Evolutionary conservation across 1,284 basidiomycete genomes (phyloP).

Genomic region (Puccinia coronata): DNA sequence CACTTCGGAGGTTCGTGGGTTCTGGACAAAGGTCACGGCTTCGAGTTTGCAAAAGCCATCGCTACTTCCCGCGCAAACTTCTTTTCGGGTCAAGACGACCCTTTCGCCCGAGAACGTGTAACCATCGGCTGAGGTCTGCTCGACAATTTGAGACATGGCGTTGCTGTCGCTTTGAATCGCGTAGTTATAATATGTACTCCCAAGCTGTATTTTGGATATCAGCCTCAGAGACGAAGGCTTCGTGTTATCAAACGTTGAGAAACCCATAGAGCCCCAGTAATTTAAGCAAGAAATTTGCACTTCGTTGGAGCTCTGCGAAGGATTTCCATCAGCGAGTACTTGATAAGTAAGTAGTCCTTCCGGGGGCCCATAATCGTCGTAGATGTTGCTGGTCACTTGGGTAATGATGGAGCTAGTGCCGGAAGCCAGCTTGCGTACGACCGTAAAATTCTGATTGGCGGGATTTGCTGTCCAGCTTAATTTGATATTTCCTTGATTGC

Average conservation of each 20-base stretch:
- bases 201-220: slow-evolving; percentile 21
- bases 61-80: slow-evolving; percentile 19
- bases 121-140: slow-evolving; percentile 21
- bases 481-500: neutral
- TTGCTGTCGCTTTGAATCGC: slow-evolving; percentile 1
- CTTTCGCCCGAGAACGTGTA: slow-evolving; percentile 12
- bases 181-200: slow-evolving; percentile 15
- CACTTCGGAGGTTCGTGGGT: slow-evolving; percentile 17
- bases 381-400: neutral
- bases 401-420: neutral
- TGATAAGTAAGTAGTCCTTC: slow-evolving; percentile 19
- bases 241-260: slow-evolving; percentile 23
- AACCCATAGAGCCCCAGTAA: neutral
- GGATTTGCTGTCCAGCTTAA: slow-evolving; percentile 3
- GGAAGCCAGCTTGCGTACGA: neutral
- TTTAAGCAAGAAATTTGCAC: neutral
- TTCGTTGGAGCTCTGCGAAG: neutral
- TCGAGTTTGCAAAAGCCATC: slow-evolving; percentile 33
- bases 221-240: slow-evolving; percentile 4
- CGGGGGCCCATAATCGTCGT: slow-evolving; percentile 16
- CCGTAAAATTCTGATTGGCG: neutral
- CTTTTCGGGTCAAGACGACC: slow-evolving; percentile 18
- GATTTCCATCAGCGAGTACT: neutral
- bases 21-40: slow-evolving; percentile 16
- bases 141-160: slow-evolving; percentile 28